Evolutionary conservation across 306 rosid genomes (phyloP), one percentile per base, ranked within the genome.

Genomic region (Citrullus mucosospermus): DNA sequence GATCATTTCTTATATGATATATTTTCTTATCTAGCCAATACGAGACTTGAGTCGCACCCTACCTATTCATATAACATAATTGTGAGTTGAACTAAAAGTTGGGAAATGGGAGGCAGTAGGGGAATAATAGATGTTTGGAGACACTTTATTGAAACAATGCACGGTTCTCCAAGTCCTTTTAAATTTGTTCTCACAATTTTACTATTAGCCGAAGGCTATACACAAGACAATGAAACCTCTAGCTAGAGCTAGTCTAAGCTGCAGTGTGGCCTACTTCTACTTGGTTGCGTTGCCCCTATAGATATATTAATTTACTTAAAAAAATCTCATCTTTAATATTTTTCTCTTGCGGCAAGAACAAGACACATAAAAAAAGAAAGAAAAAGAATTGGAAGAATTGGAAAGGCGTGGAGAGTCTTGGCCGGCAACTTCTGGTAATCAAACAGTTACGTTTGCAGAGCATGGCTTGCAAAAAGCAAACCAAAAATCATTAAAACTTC

Each of bases 381-480:
- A 4, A 65, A 38, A 41, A 20, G 17, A 68, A 68, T 8, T 67
- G 9, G 44, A 38, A 34, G 25, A 69, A 68, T 48, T 48, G 9
- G 10, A 43, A 46, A 41, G 75, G 55, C 55, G 75, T 69, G 75
- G 14, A 69, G 75, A 11, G 54, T 71, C 43, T 71, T 71, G 77
- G 77, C 77, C 77, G 77, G 77, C 77, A 71, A 71, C 11, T 48
- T 71, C 77, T 71, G 77, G 59, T 71, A 48, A 48, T 48, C 58
- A 71, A 55, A 71, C 77, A 71, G 77, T 48, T 50, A 48, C 57
- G 77, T 48, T 71, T 14, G 59, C 77, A 71, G 77, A 71, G 77
- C 77, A 73, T 73, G 78, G 78, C 17, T 72, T 30, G 17, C 91
- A 61, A 85, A 90, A 90, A 85, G 88, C 28, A 77, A 74, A 87